Percentiles rank a stretch among this genome's conserved stretches.
Evolutionary conservation across 768 basidiomycete genomes (phyloP).

Genomic region (Galerina marginata): DNA sequence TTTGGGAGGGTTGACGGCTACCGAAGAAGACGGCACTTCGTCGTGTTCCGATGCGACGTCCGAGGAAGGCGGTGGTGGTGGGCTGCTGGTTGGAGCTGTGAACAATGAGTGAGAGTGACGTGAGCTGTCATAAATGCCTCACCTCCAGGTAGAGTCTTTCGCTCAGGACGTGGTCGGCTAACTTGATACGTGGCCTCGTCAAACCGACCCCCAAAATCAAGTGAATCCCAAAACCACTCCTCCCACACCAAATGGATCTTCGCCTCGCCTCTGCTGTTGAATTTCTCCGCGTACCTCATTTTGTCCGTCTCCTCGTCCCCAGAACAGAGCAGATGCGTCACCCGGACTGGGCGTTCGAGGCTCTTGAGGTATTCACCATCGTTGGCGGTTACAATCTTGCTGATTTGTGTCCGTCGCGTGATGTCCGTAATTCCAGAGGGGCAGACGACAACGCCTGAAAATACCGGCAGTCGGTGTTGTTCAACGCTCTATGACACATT

Average conservation of each 20-base stretch:
- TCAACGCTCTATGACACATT: slow-evolving; percentile 54
- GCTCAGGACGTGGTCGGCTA: slow-evolving; percentile 62
- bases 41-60: slow-evolving; percentile 26
- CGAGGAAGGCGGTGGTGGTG: slow-evolving; percentile 29
- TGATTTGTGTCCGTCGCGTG: slow-evolving; percentile 64
- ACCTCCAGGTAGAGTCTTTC: slow-evolving; percentile 42
- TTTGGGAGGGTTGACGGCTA: slow-evolving; percentile 19
- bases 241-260: slow-evolving; percentile 87
- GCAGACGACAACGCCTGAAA: slow-evolving; percentile 71
- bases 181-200: slow-evolving; percentile 68
- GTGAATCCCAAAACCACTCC: slow-evolving; percentile 96
- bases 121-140: not conserved
- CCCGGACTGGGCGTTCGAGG: slow-evolving; percentile 76
- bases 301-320: slow-evolving; percentile 73
- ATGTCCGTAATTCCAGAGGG: slow-evolving; percentile 78
- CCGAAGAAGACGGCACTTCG: slow-evolving; percentile 25
- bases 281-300: slow-evolving; percentile 79
- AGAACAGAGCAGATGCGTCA: slow-evolving; percentile 86
- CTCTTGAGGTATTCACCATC: slow-evolving; percentile 77
- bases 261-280: slow-evolving; percentile 71
- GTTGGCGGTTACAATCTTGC: slow-evolving; percentile 58
- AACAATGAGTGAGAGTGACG: slow-evolving; percentile 17
- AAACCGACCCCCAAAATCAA: slow-evolving; percentile 77
- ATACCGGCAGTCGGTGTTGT: slow-evolving; percentile 71
- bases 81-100: slow-evolving; percentile 18